phyloP scores from a whole-genome alignment of 2,329 filamentous ascomycete species.

The Nemania bipapillata region DNA sequence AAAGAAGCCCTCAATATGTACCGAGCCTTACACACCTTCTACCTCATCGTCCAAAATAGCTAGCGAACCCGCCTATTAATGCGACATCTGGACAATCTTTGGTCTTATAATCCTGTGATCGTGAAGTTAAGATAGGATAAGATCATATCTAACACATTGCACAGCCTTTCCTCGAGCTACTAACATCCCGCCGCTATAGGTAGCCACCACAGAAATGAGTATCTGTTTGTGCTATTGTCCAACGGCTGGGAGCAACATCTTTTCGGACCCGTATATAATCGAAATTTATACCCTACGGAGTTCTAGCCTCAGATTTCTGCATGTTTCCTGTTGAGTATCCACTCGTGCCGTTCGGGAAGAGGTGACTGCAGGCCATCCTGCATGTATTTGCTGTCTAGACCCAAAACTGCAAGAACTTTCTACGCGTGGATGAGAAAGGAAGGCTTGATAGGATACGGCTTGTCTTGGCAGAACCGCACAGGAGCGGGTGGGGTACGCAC shows the following conservation, averaged over 20 bases:
- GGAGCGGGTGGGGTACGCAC: no score
- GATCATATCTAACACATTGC: neutral
- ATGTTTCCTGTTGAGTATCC: constrained; percentile 53
- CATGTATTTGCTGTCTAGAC: constrained; percentile 53
- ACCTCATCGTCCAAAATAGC: constrained; percentile 10
- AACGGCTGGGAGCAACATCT: neutral
- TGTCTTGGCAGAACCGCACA: no score
- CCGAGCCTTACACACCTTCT: neutral
- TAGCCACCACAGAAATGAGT: neutral
- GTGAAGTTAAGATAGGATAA: no score
- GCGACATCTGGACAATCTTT: no score
- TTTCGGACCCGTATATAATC: no score
- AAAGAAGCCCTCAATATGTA: constrained; percentile 19
- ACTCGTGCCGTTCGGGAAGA: constrained; percentile 50
- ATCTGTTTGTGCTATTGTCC: neutral
- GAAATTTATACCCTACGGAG: no score
- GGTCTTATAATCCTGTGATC: no score
- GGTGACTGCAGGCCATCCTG: constrained; percentile 54
- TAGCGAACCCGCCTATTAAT: constrained; percentile 3
- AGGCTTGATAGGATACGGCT: neutral
- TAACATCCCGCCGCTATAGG: neutral
- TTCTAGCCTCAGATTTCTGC: constrained; percentile 29
- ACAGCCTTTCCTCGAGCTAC: neutral
- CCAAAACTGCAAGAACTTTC: neutral
- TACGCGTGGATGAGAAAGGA: neutral